Evolutionary conservation across 2,329 filamentous ascomycete species (phyloP), one percentile per base, ranked within the genome.

Genomic region (Penicillium thymicola): DNA sequence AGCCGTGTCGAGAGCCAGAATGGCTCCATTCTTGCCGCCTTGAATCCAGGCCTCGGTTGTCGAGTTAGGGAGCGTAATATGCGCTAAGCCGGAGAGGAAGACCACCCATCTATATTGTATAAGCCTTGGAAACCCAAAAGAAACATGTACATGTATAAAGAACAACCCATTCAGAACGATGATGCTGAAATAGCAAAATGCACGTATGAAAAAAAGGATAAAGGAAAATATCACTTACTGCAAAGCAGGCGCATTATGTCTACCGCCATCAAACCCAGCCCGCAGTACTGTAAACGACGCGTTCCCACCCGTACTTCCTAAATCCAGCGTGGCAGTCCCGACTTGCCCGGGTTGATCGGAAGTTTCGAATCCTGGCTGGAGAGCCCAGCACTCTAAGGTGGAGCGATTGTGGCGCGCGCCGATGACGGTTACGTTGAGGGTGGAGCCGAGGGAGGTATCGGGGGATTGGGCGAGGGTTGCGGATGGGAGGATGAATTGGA

Each of bases 311-410:
- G 68, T 30, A 11, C 65, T 52, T 5, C 76, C 76, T 6, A 80
- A 60, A 14, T 59, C 53, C 2, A 76, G 58, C 21, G 59, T 53
- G 8, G 63, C 51, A 0, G 74, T 59, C 4, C 76, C 75, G 1
- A 64, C 32, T 2, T 67, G 70, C 2, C 76, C 76, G 7, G 72
- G 53, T n/a, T 65, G 51, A 7, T 65, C 54, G 9, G 73, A 71
- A 1, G 59, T 62, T n/a, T 64, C 30, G 52, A 77, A 77, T 13
- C 72, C 72, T 3, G 69, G 61, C 10, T 68, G 59, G 8, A 81
- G 61, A 55, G 77, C 72, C 78, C 78, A 81, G 72, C 78, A 81
- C 65, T 80, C 75, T 5, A 81, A 61, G 8, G 69, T 70, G 9
- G 78, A 80, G 5, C 66, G 65, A 52, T 73, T 72, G 51, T 75